A percentile compares a stretch with the other conserved stretches of the same genome.
Conservation (phyloP, 257 asterid genomes). For the Solanum bulbocastanum region DNA sequence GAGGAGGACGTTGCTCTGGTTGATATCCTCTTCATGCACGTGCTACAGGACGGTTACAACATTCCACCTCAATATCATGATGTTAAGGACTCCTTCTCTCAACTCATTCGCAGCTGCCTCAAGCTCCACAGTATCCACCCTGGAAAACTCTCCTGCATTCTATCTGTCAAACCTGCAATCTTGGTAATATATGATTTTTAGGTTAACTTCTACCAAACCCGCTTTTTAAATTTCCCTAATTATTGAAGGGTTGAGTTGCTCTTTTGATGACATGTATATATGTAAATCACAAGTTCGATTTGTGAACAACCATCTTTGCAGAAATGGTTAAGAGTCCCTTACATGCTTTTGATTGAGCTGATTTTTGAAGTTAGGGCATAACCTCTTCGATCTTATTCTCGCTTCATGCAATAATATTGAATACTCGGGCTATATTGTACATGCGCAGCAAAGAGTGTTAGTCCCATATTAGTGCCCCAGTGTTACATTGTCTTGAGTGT, state of each 20-base stretch:
- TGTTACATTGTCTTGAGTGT: too few relatives aligned
- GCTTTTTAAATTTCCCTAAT: background rate
- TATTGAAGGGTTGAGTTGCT: background rate
- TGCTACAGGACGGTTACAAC: conserved; percentile 16
- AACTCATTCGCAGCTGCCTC: background rate
- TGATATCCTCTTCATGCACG: background rate
- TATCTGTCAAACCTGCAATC: conserved; percentile 46
- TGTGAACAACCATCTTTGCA: background rate
- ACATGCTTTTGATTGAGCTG: background rate
- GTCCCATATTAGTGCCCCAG: background rate
- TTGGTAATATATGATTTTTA: conserved; percentile 29
- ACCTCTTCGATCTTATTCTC: background rate
- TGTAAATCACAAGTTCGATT: background rate
- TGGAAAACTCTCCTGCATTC: conserved; percentile 62
- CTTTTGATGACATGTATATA: background rate
- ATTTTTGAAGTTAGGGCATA: background rate
- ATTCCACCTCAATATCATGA: conserved; percentile 24
- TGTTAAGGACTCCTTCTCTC: conserved; percentile 14
- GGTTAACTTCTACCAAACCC: background rate
- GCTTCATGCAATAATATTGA: background rate
- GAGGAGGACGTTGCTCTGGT: background rate
- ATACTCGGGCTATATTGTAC: background rate
- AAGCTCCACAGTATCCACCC: conserved; percentile 34
- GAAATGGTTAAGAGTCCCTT: background rate
- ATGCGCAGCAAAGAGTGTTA: background rate